Percentiles rank a stretch among this genome's conserved stretches.
Conservation (phyloP, 768 basidiomycete genomes). For the Boletus sensibilis region DNA sequence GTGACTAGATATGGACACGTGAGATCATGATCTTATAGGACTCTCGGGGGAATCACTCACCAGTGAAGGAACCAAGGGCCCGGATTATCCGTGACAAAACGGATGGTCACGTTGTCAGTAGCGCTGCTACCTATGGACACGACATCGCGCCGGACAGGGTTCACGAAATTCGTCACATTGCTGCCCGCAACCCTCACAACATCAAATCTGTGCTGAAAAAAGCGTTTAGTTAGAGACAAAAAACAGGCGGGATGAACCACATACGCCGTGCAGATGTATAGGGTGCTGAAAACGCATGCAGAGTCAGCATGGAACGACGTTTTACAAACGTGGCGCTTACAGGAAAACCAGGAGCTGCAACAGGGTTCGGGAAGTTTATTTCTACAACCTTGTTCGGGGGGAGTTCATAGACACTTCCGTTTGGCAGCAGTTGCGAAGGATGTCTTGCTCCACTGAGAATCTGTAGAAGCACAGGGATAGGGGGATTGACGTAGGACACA, state of each 20-base stretch:
- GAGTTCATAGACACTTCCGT: slow-evolving; percentile 46
- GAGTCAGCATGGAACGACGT: neutral
- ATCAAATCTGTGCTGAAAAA: slow-evolving; percentile 35
- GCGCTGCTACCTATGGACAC: slow-evolving; percentile 27
- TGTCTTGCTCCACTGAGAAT: slow-evolving; percentile 52
- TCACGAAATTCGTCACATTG: slow-evolving; percentile 33
- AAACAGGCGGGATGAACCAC: slow-evolving; percentile 2
- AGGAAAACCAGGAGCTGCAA: slow-evolving; percentile 28
- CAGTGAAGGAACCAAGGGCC: slow-evolving; percentile 60
- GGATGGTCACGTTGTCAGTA: slow-evolving; percentile 49
- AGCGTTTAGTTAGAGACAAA: neutral
- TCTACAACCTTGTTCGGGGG: slow-evolving; percentile 46
- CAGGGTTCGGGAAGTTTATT: slow-evolving; percentile 41
- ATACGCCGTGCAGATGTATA: slow-evolving; percentile 42
- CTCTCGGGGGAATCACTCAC: slow-evolving; percentile 11
- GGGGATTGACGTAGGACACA: slow-evolving; percentile 37
- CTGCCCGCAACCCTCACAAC: slow-evolving; percentile 36
- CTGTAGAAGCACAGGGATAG: slow-evolving; percentile 55
- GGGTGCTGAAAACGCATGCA: slow-evolving; percentile 30
- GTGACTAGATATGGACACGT: slow-evolving; percentile 17
- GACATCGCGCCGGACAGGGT: slow-evolving; percentile 38
- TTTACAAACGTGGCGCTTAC: slow-evolving; percentile 19
- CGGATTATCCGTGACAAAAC: slow-evolving; percentile 64
- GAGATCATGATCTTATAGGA: neutral
- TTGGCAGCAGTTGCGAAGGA: slow-evolving; percentile 48